These are phyloP conservation scores for Globisporangium middletonii DNA, from an alignment of 352 stramenopile genomes.

Conservation along the genomic window DNA sequence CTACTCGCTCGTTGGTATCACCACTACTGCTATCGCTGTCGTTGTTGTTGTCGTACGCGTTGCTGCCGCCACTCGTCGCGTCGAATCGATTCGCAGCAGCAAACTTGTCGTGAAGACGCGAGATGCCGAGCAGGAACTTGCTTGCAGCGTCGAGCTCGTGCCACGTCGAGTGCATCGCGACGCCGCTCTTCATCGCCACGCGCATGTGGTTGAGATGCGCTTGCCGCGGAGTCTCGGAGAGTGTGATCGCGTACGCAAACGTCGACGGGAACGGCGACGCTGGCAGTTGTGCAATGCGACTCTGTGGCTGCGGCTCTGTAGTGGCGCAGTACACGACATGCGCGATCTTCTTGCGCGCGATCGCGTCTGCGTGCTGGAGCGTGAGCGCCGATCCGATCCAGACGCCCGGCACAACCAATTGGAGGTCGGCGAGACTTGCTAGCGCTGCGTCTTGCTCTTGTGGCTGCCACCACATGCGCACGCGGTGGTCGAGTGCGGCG, in stretches of 20 bases:
- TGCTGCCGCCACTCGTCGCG: neutral
- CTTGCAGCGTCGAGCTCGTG: slow-evolving; percentile 7
- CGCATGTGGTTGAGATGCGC: slow-evolving; percentile 1
- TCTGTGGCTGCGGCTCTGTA: slow-evolving; percentile 2
- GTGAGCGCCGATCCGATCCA: slow-evolving; percentile 30
- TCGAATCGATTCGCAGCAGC: neutral
- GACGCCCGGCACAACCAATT: slow-evolving; percentile 24
- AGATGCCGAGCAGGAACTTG: slow-evolving; percentile 3
- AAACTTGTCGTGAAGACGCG: slow-evolving; percentile 6
- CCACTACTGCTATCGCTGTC: too few relatives aligned
- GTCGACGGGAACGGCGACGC: slow-evolving; percentile 1
- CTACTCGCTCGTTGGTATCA: neutral
- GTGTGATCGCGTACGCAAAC: slow-evolving; percentile 10
- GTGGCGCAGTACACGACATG: slow-evolving; percentile 14
- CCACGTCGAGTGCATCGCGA: neutral
- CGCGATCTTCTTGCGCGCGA: slow-evolving; percentile 11
- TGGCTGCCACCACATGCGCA: slow-evolving; percentile 10
- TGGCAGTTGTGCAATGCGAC: slow-evolving; percentile 1
- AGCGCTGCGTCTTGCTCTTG: slow-evolving; percentile 8
- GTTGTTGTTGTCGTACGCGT: neutral
- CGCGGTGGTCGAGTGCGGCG: neutral
- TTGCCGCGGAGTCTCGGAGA: slow-evolving; percentile 3
- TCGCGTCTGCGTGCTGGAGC: slow-evolving; percentile 11
- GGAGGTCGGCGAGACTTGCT: slow-evolving; percentile 21
- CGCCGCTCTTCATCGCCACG: neutral